Evolutionary conservation across 208 protist species (phyloP).

Genomic region (Herpetomonas tarakana): DNA sequence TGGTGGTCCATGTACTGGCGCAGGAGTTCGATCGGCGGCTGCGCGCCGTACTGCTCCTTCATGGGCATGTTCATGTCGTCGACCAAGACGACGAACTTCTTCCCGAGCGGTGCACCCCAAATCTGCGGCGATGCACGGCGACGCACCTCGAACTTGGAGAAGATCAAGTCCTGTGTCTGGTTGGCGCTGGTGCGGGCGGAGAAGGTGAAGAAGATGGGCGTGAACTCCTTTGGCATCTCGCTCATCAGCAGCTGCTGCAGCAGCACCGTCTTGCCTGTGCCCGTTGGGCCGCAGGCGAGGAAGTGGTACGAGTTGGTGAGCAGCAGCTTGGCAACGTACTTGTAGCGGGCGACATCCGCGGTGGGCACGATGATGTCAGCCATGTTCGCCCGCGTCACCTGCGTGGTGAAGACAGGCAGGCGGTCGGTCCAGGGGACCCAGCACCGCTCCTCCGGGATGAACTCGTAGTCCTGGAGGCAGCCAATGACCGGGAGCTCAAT

Average conservation of each 20-base stretch:
- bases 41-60: constrained; percentile 97
- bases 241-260: constrained; percentile 94
- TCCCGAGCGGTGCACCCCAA: constrained; percentile 97
- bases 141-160: constrained; percentile 96
- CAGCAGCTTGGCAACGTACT: constrained; percentile 93
- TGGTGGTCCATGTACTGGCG: constrained; percentile 98
- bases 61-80: constrained; percentile 99
- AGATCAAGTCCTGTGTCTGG: constrained; percentile 97
- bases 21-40: constrained; percentile 98
- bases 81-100: constrained; percentile 96
- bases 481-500: constrained; percentile 90
- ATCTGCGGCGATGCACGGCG: constrained; percentile 93
- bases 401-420: constrained; percentile 74
- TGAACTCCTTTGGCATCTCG: constrained; percentile 94
- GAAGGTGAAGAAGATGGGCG: constrained; percentile 96
- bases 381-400: constrained; percentile 89
- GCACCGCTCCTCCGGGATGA: constrained; percentile 76
- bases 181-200: constrained; percentile 97
- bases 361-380: constrained; percentile 98
- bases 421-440: constrained; percentile 95
- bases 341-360: constrained; percentile 96
- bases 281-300: constrained; percentile 96
- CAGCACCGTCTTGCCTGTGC: constrained; percentile 97
- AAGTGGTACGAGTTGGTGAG: constrained; percentile 90
- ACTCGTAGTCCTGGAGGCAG: constrained; percentile 95